Percentiles rank a stretch among this genome's conserved stretches.
Evolutionary conservation across 2,329 filamentous ascomycete genomes (phyloP).

Genomic region (Exophiala alcalophila): DNA sequence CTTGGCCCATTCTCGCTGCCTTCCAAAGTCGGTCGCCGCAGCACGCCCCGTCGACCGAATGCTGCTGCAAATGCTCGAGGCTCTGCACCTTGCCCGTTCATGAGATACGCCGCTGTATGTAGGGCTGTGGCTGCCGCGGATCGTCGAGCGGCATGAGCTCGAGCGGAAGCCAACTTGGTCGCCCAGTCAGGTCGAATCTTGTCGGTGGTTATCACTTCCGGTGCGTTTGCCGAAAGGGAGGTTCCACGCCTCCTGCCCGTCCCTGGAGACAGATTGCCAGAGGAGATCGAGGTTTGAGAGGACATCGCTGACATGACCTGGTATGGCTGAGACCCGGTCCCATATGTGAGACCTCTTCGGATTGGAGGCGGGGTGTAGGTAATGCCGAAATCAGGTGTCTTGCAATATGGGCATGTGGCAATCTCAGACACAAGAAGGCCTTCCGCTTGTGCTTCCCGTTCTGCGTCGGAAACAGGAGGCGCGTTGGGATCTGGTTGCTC

Average conservation of each 20-base stretch:
- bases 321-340: constrained; percentile 51
- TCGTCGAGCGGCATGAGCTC: constrained; percentile 77
- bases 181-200: constrained; percentile 92
- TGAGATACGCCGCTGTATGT: constrained; percentile 90
- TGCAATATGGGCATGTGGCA: constrained; percentile 90
- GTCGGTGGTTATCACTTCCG: constrained; percentile 88
- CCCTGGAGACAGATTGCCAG: constrained; percentile 43
- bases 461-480: constrained; percentile 35
- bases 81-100: constrained; percentile 48
- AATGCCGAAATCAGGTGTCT: constrained; percentile 92
- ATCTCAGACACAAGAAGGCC: constrained; percentile 81
- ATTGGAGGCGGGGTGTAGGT: constrained; percentile 89
- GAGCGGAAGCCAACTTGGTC: constrained; percentile 78
- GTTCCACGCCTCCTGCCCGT: constrained; percentile 57
- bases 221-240: constrained; percentile 76
- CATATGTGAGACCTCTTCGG: constrained; percentile 74
- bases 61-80: constrained; percentile 54
- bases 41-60: constrained; percentile 56
- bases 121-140: constrained; percentile 91
- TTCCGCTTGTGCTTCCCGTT: constrained; percentile 46
- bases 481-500: constrained; percentile 47
- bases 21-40: constrained; percentile 40
- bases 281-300: constrained; percentile 75
- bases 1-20: constrained; percentile 37
- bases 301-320: constrained; percentile 70